phyloP scores from a whole-genome alignment of 805 yeast species.

The Candida golubevii region DNA sequence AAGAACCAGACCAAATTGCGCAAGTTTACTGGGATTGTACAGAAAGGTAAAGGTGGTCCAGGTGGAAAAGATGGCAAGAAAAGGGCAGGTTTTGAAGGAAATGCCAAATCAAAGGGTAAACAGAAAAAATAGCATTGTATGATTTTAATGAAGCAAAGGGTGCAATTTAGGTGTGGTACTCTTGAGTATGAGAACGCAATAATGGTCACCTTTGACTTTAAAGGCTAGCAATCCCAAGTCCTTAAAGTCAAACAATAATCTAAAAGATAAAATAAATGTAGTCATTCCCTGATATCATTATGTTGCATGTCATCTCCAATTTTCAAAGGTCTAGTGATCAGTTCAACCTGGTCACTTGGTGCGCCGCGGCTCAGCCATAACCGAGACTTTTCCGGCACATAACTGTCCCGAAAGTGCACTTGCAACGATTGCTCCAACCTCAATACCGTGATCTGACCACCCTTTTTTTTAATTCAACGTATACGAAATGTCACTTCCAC shows the following conservation, averaged over 20 bases:
- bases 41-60: constrained; percentile 32
- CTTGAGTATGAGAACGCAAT: no score
- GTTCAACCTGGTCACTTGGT: no score
- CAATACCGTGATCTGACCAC: not conserved
- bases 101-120: constrained; percentile 38
- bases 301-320: no score
- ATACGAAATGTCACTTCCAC: constrained; percentile 14
- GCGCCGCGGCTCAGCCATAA: no score
- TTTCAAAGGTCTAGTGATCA: no score
- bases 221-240: no score
- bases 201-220: no score
- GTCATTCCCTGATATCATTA: no score
- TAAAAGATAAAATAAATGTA: no score
- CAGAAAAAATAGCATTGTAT: constrained; percentile 22
- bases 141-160: not conserved
- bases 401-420: constrained; percentile 4
- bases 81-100: constrained; percentile 93
- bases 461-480: not conserved
- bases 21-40: constrained; percentile 55
- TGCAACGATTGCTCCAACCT: constrained; percentile 2
- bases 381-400: constrained; percentile 1
- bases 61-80: constrained; percentile 27
- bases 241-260: no score
- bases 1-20: constrained; percentile 69
- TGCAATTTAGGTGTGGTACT: no score